A percentile compares a stretch with the other conserved stretches of the same genome.
phyloP scores from a whole-genome alignment of 1,284 basidiomycete species.

The Papiliotrema laurentii region DNA sequence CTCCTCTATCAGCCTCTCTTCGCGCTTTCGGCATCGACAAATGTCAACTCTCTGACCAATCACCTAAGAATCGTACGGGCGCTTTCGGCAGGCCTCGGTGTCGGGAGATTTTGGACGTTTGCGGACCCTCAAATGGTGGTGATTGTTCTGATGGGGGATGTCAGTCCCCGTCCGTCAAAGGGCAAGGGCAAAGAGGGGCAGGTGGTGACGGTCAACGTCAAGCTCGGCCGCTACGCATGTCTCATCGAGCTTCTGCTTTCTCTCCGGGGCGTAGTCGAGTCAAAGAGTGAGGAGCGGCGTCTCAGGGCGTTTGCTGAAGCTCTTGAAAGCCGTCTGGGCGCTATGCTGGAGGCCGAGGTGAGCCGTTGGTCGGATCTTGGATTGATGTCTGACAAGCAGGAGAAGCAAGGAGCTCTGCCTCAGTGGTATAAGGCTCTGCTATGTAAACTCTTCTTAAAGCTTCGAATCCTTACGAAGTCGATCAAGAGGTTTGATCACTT shows the following conservation, averaged over 20 bases:
- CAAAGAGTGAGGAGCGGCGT: constrained; percentile 46
- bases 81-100: constrained; percentile 54
- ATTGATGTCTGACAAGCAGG: constrained; percentile 10
- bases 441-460: constrained; percentile 20
- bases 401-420: constrained; percentile 21
- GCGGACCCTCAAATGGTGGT: constrained; percentile 71
- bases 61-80: constrained; percentile 58
- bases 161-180: constrained; percentile 27
- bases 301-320: constrained; percentile 52
- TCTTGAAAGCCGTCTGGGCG: constrained; percentile 59
- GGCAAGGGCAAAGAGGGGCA: constrained; percentile 41
- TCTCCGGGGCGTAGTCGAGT: constrained; percentile 33
- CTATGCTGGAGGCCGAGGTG: constrained; percentile 62
- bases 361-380: constrained; percentile 3
- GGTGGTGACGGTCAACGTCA: constrained; percentile 51
- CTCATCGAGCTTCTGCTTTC: constrained; percentile 60
- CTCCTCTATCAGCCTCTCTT: constrained; percentile 72
- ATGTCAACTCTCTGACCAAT: constrained; percentile 56
- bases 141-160: constrained; percentile 55
- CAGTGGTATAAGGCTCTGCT: constrained; percentile 23
- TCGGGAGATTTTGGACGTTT: constrained; percentile 58
- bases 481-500: constrained; percentile 9
- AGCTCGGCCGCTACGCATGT: constrained; percentile 62
- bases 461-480: constrained; percentile 24
- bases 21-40: constrained; percentile 60